phyloP scores from a whole-genome alignment of 2,329 filamentous ascomycete genomes.

The Hypoxylon sp. region DNA sequence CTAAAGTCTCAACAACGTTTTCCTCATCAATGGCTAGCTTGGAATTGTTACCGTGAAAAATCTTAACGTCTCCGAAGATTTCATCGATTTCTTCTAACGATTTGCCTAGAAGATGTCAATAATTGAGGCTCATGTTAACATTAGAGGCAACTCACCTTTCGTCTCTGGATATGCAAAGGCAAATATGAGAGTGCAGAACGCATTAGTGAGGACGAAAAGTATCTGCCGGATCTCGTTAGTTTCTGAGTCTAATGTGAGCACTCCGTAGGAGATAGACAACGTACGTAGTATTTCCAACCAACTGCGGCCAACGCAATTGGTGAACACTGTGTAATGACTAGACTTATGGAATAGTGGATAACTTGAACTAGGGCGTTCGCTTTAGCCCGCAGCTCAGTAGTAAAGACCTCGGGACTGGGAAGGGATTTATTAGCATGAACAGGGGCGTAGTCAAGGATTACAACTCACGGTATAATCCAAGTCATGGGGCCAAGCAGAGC shows the following conservation, averaged over 20 bases:
- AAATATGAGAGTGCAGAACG: slow-evolving; percentile 56
- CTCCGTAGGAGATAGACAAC: slow-evolving; percentile 1
- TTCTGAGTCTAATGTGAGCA: not conserved
- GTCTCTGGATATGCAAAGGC: slow-evolving; percentile 58
- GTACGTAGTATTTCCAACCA: slow-evolving; percentile 60
- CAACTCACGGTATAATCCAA: slow-evolving; percentile 60
- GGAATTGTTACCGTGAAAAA: slow-evolving; percentile 7
- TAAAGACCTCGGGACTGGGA: slow-evolving; percentile 59
- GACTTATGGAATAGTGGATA: slow-evolving; percentile 59
- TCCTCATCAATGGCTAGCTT: slow-evolving; percentile 30
- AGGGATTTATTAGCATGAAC: not conserved
- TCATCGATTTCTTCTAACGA: slow-evolving; percentile 60
- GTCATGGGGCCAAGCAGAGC: slow-evolving; percentile 60
- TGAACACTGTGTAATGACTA: slow-evolving; percentile 60
- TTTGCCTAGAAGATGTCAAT: slow-evolving; percentile 54
- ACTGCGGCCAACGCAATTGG: slow-evolving; percentile 58
- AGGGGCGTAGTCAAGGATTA: not conserved
- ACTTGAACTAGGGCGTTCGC: slow-evolving; percentile 60
- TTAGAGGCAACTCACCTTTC: slow-evolving; percentile 48
- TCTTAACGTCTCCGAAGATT: slow-evolving; percentile 58
- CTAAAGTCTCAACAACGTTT: slow-evolving; percentile 22
- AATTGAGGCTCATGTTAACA: fast-evolving
- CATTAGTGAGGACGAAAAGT: slow-evolving; percentile 58
- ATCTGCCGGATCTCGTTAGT: slow-evolving; percentile 50
- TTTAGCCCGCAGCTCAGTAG: slow-evolving; percentile 59